Percentiles rank a stretch among this genome's conserved stretches.
Conservation (phyloP, 1,284 basidiomycete species). For the Mycena sp. region DNA sequence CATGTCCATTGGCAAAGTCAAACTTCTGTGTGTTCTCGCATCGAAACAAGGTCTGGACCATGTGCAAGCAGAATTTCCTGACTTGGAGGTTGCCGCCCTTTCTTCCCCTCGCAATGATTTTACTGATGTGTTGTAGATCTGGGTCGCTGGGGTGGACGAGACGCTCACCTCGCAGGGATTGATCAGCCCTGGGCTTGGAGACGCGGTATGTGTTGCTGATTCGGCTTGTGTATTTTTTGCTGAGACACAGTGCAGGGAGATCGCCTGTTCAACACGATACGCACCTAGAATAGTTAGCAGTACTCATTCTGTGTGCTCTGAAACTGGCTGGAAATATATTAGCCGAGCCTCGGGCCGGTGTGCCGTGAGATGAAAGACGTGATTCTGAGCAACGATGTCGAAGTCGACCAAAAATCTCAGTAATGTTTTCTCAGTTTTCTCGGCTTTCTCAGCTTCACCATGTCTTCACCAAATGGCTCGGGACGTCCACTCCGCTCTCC, state of each 20-base stretch:
- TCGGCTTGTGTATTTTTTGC: constrained; percentile 14
- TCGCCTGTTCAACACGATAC: constrained; percentile 69
- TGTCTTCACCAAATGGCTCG: constrained; percentile 42
- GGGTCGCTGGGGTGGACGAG: constrained; percentile 84
- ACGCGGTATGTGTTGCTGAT: constrained; percentile 67
- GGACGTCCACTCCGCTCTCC: constrained; percentile 48
- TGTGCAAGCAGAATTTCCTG: constrained; percentile 76
- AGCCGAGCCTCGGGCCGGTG: background rate
- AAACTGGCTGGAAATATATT: background rate
- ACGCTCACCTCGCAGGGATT: constrained; percentile 77
- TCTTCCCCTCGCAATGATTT: constrained; percentile 5
- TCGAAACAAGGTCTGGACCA: constrained; percentile 79
- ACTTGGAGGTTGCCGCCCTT: constrained; percentile 70
- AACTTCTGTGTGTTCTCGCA: constrained; percentile 85
- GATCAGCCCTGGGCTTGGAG: constrained; percentile 89
- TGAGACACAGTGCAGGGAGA: constrained; percentile 59
- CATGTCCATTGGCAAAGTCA: constrained; percentile 74
- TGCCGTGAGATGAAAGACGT: constrained; percentile 41
- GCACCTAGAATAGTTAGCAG: constrained; percentile 31
- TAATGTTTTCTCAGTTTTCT: background rate
- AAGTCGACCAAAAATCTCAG: constrained; percentile 25
- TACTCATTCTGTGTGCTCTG: no score
- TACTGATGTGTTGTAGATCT: constrained; percentile 63
- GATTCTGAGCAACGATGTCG: constrained; percentile 52
- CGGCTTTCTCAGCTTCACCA: background rate